phyloP scores from a whole-genome alignment of 2,329 filamentous ascomycete genomes.

The Helminthosporium solani region DNA sequence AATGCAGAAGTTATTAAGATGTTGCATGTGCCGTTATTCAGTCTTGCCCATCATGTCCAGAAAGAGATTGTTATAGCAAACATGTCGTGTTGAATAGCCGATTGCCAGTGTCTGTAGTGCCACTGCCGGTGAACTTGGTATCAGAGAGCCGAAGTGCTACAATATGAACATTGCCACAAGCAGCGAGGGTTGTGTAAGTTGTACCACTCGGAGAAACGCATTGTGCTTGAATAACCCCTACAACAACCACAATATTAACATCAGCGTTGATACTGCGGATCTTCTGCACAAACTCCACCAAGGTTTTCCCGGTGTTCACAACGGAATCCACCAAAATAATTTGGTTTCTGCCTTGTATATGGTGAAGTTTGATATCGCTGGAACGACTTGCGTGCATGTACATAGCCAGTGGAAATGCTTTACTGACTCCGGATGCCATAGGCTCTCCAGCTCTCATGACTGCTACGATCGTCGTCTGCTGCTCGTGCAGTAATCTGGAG shows the following conservation, averaged over 20 bases:
- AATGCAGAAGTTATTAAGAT: too few species aligned
- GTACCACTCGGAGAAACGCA: conserved; percentile 17
- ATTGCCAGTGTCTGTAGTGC: conserved; percentile 59
- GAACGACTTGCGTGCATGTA: conserved; percentile 52
- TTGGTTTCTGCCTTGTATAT: conserved; percentile 44
- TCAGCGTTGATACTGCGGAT: conserved; percentile 46
- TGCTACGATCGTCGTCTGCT: conserved; percentile 55
- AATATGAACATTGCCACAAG: conserved; percentile 29
- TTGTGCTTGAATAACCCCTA: conserved; percentile 57
- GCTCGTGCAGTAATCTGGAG: conserved; percentile 50
- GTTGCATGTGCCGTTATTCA: too few species aligned
- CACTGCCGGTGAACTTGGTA: conserved; percentile 57
- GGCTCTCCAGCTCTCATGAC: conserved; percentile 63
- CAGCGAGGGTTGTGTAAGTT: not conserved
- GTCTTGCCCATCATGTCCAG: too few species aligned
- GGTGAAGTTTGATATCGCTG: conserved; percentile 45
- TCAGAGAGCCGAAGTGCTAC: conserved; percentile 57
- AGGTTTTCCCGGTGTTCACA: conserved; percentile 56
- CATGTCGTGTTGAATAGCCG: conserved; percentile 62
- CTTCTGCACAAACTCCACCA: conserved; percentile 51
- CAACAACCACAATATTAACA: conserved; percentile 53
- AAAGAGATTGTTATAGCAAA: too few species aligned
- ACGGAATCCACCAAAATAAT: conserved; percentile 62
- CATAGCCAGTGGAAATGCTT: conserved; percentile 53
- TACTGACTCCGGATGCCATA: conserved; percentile 59